Evolutionary conservation across 2,329 filamentous ascomycete genomes (phyloP), one percentile per base, ranked within the genome.

Genomic region (Botrytis deweyae): DNA sequence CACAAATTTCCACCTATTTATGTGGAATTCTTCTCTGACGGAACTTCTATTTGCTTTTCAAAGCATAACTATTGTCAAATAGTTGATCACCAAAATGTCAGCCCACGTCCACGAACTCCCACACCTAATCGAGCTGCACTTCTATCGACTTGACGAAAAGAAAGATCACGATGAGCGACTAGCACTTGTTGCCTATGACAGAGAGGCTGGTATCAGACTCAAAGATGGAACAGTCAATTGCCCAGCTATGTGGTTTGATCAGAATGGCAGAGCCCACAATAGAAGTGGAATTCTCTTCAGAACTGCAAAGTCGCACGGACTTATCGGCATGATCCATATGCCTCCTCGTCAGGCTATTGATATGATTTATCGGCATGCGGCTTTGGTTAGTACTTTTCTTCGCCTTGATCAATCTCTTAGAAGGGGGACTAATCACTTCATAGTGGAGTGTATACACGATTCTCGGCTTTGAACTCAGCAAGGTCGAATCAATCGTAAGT

Each of bases 371-470:
- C 46, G 25, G 22, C 33, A 59, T n/a, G 66, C 49, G 8, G 52
- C 66, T 44, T 58, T 69, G 33, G 65, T 68, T 8, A 25, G 44
- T 40, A 36, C 6, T 14, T 20, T 36, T n/a, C 36, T 55, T 42
- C 4, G 22, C n/a, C 4, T 16, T 1, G 1, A 52, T 22, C 3
- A 7, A 33, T 49, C 9, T 33, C 52, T 22, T 0, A 1, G 49
- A 25, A 49, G 9, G 2, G 2, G 46, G 4, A 55, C 36, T 44
- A 25, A 36, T 14, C 20, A 3, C 20, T 3, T 2, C 38, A 2
- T 22, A 68, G 65, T 69, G 66, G 66, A 69, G 66, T 18, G 66
- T 69, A 12, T 69, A 58, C 55, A 42, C 66, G 14, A 69, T 69
- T 40, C 18, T 69, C 36, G 52, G 49, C 3, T 69, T 40, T 33